These are phyloP conservation scores for Lactarius sp. DNA, from an alignment of 768 basidiomycete species.

Conservation along the genomic window DNA sequence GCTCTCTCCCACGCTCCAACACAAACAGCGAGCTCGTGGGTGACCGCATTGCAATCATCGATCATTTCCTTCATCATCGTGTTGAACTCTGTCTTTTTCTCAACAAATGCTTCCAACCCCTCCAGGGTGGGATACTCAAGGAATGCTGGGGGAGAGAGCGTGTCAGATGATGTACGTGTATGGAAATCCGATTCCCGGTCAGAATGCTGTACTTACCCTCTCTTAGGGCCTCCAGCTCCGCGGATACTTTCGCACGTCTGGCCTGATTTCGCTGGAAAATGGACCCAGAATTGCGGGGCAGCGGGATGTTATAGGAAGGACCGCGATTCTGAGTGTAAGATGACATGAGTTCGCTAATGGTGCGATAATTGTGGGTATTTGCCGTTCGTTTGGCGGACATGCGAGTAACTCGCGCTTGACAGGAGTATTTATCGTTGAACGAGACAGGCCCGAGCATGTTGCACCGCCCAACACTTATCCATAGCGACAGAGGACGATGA, in stretches of 20 bases:
- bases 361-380: not conserved
- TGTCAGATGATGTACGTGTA: not conserved
- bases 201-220: not conserved
- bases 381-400: too few relatives aligned
- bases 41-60: not conserved
- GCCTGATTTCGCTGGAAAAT: not conserved
- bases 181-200: not conserved
- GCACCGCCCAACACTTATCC: not conserved
- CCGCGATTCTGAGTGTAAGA: not conserved
- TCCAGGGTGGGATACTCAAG: constrained; percentile 10
- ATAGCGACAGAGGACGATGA: not conserved
- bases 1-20: not conserved
- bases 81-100: constrained; percentile 5
- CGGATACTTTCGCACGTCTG: not conserved
- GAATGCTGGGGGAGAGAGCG: not conserved
- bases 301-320: not conserved
- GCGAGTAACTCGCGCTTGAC: not conserved
- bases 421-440: not conserved
- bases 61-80: not conserved
- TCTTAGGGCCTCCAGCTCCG: not conserved
- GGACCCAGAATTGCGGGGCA: not conserved
- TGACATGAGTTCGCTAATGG: not conserved
- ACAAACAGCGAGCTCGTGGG: not conserved
- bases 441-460: not conserved
- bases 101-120: constrained; percentile 7